These are phyloP conservation scores for Fusarium verticillioides DNA, from an alignment of 2,329 filamentous ascomycete species.

Conservation along the genomic window DNA sequence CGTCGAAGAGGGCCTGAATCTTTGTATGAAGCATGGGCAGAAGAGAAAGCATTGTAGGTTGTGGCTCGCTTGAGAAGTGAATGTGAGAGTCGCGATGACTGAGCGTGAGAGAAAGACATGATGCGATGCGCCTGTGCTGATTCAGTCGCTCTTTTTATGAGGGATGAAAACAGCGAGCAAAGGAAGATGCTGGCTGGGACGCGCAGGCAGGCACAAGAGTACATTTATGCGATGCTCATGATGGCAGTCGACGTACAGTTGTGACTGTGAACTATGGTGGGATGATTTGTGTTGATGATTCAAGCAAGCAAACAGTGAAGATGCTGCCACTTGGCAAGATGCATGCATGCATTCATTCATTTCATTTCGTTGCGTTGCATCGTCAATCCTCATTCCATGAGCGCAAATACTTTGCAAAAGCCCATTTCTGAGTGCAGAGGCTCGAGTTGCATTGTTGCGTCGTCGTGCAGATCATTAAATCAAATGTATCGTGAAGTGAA, in stretches of 20 bases:
- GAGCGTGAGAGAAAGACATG: background rate
- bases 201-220: conserved; percentile 1
- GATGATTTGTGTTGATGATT: conserved; percentile 4
- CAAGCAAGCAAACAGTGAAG: background rate
- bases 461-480: conserved; percentile 15
- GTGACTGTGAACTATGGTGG: conserved; percentile 3
- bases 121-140: conserved; percentile 28
- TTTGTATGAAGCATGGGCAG: conserved; percentile 6
- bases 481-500: conserved; percentile 37
- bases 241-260: conserved; percentile 7
- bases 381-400: background rate
- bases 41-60: background rate
- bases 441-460: background rate
- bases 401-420: conserved; percentile 13
- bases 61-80: conserved; percentile 33
- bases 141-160: conserved; percentile 38
- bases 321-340: conserved; percentile 32
- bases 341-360: conserved; percentile 16
- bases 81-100: conserved; percentile 23
- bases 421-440: background rate
- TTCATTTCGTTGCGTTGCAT: background rate
- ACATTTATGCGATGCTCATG: conserved; percentile 10
- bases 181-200: background rate
- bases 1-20: background rate
- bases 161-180: conserved; percentile 8